These are phyloP conservation scores for Starmerella khaoyaiensis DNA, from an alignment of 805 yeast genomes.

Conservation along the genomic window DNA sequence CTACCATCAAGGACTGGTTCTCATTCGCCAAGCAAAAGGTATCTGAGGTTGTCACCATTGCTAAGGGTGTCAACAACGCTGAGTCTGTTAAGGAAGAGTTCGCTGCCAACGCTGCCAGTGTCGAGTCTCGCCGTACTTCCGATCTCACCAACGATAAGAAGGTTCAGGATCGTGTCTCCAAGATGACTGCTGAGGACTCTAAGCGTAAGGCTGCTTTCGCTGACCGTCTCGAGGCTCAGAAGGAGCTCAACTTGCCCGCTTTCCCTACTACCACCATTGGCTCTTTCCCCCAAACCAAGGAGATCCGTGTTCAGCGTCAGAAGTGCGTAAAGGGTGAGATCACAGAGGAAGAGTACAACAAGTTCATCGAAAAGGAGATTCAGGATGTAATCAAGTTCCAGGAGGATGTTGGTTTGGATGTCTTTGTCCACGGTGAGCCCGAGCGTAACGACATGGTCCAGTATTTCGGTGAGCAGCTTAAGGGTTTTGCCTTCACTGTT, in stretches of 20 bases:
- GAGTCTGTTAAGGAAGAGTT: conserved; percentile 55
- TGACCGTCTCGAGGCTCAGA: conserved; percentile 76
- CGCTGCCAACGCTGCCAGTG: conserved; percentile 75
- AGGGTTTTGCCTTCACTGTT: conserved; percentile 95
- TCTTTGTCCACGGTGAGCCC: conserved; percentile 99
- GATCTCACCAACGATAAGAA: conserved; percentile 81
- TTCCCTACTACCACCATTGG: conserved; percentile 99
- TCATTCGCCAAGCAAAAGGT: conserved; percentile 96
- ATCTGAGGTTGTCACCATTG: conserved; percentile 76
- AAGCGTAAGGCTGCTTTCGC: conserved; percentile 81
- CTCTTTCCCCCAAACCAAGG: conserved; percentile 99
- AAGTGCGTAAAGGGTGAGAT: conserved; percentile 95
- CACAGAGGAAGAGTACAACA: conserved; percentile 87
- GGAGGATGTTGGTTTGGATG: conserved; percentile 97
- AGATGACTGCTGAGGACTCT: conserved; percentile 49
- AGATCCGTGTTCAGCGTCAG: conserved; percentile 96
- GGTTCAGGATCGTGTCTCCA: conserved; percentile 77
- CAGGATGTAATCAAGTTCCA: conserved; percentile 95
- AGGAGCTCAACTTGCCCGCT: conserved; percentile 82
- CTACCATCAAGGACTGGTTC: conserved; percentile 93
- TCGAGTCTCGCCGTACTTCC: conserved; percentile 75
- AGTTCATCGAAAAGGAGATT: conserved; percentile 93
- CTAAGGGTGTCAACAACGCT: conserved; percentile 70
- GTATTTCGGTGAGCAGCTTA: conserved; percentile 97
- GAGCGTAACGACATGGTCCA: conserved; percentile 99